These are phyloP conservation scores for Cornus florida DNA, from an alignment of 148 eudicot genomes.

Conservation along the genomic window DNA sequence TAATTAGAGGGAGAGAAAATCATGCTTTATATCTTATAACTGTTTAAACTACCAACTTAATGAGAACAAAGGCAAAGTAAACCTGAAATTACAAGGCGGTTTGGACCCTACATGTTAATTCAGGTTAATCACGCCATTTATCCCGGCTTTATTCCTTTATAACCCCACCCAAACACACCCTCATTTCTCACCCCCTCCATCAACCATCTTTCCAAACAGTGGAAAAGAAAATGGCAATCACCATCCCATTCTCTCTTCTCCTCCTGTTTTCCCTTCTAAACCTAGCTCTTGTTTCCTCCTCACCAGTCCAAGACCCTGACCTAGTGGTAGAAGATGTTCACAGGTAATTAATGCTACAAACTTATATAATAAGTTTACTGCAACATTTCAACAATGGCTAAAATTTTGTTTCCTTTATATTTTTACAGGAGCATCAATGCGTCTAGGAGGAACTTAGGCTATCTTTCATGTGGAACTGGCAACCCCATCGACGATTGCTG, in stretches of 20 bases:
- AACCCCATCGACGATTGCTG: slow-evolving; percentile 33
- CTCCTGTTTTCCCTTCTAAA: not conserved
- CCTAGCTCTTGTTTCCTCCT: not conserved
- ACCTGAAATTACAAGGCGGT: slow-evolving; percentile 2
- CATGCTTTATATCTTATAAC: not conserved
- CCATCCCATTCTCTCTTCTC: not conserved
- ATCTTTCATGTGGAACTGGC: slow-evolving; percentile 24
- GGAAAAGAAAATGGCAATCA: slow-evolving; percentile 4
- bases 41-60: slow-evolving; percentile 6
- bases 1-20: not conserved
- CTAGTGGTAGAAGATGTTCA: slow-evolving; percentile 13
- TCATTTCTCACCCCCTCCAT: not conserved
- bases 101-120: not conserved
- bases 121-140: slow-evolving; percentile 12
- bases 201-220: not conserved
- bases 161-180: not conserved
- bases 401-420: not conserved
- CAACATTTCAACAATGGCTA: too few relatives aligned
- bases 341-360: not conserved
- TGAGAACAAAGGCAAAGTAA: not conserved
- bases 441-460: slow-evolving; percentile 25
- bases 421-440: slow-evolving; percentile 22
- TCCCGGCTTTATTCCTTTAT: slow-evolving; percentile 4
- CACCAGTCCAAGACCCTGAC: slow-evolving; percentile 15
- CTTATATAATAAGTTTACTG: too few relatives aligned